Base-by-base conservation (phyloP, 2,329 filamentous ascomycete genomes). In the Penicillium rolfsii region DNA sequence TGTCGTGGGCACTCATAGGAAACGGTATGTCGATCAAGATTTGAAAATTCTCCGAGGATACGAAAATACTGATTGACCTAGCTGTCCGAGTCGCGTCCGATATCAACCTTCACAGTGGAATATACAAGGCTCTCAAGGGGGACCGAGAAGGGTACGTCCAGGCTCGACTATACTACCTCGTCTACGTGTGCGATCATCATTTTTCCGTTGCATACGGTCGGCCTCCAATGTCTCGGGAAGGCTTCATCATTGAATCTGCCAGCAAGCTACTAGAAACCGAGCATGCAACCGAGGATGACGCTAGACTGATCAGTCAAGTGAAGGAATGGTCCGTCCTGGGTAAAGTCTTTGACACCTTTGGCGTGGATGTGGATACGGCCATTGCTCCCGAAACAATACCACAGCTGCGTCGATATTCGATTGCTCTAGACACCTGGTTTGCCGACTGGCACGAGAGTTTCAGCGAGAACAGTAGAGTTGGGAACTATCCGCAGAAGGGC, bases 401-500 rank as follows among this genome's bases (percentile, higher is more conserved):
- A 35, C 60, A 69, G 30, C 56, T 70, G 19, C 61, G 65, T 3
- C 43, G 54, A 38, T 56, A 49, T 26, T 48, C 54, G 4, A 56
- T 56, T 33, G 43, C 41, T 1, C 22, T 56, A 24, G 54, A 71
- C 49, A 67, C 63, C 5, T 67, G 67, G 61, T 57, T 60, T 50
- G 64, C 66, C 3, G 66, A 70, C 36, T 71, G 64, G 66, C 61
- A 55, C 16, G 43, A 56, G 24, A 56, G 54, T 12, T 56, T 56
- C 19, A 24, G 33, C 24, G 54, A 56, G 35, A 56, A 48, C 43
- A 41, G 43, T 2, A 24, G 33, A n/a, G 73, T 82, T 4, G 74
- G 77, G 7, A 74, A 77, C 19, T 82, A 80, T 63, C 80, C 80
- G 0, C 70, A 73, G 30, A 81, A 81, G 63, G 80, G 80, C 2